Evolutionary conservation across 306 rosid genomes (phyloP).

Genomic region (Prunus mume): DNA sequence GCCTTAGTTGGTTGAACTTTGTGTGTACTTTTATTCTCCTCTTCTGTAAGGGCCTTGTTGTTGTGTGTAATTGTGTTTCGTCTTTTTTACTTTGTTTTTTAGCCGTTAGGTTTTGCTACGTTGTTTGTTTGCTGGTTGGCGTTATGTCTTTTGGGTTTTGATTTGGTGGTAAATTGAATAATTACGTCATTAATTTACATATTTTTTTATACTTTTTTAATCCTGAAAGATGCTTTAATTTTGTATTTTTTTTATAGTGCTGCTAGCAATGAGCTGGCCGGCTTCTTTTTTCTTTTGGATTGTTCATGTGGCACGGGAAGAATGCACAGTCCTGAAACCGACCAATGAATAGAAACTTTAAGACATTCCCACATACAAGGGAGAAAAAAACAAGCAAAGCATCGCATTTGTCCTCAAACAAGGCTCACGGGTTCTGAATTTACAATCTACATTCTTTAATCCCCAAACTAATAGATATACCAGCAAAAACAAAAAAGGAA

Average conservation of each 20-base stretch:
- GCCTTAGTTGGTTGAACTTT: not conserved
- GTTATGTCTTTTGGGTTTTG: too few relatives aligned
- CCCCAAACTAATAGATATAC: not conserved
- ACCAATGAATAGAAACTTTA: not conserved
- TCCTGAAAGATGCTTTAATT: not conserved
- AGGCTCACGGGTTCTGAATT: not conserved
- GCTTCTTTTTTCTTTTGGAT: not conserved
- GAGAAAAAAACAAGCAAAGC: not conserved
- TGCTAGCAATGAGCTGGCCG: not conserved
- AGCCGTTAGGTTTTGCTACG: slow-evolving; percentile 7
- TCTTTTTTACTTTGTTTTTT: not conserved
- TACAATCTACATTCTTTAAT: not conserved
- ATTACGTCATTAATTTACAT: not conserved
- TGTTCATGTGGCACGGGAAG: slow-evolving; percentile 1
- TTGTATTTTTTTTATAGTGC: too few relatives aligned
- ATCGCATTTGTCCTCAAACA: not conserved
- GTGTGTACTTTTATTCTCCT: not conserved
- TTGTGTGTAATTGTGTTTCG: not conserved
- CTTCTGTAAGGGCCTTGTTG: not conserved
- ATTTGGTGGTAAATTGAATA: not conserved
- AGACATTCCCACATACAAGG: slow-evolving; percentile 7
- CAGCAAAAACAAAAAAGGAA: not conserved
- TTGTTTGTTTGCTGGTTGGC: slow-evolving; percentile 9
- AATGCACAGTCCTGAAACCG: not conserved
- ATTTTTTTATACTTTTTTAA: not conserved